Evolutionary conservation across 169 alveolate genomes (phyloP), one percentile per base, ranked within the genome.

Genomic region (Babesia divergens): DNA sequence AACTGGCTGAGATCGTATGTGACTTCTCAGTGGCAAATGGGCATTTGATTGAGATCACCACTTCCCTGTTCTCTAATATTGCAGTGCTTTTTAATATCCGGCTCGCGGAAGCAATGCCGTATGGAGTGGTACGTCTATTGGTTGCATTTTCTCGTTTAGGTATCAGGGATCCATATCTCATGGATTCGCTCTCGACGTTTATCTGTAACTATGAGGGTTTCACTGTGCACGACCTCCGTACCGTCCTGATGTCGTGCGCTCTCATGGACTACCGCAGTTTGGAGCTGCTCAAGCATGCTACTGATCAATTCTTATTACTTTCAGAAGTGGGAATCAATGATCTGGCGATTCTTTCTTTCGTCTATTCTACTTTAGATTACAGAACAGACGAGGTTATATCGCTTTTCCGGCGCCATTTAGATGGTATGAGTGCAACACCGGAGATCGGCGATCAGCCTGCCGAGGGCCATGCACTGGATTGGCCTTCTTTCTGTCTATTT

Each of bases 61-160:
- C 65, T 13, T 6, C 22, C 24, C 55, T 77, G 51, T 77, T 67
- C 40, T 66, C 82, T 22, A 77, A 77, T 49, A 65, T 77, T n/a
- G 55, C 68, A 24, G 51, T 77, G 6, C 14, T 62, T 38, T 77
- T 77, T 24, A 65, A 77, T 38, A 29, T 77, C 37, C 71, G 86
- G 9, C 68, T 77, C 28, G 86, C 86, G 44, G 86, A 77, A 46
- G 81, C 86, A 18, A 3, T 42, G 24, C 82, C 84, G 14, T 54
- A 43, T 24, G 75, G 65, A 14, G 66, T 77, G 14, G 82, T 77
- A 2, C 32, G 67, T 28, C 22, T 77, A 24, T 34, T 64, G 66
- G 74, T 66, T 11, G 43, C 86, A n/a, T 77, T 67, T 67, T 77
- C 86, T 5, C 71, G 62, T 40, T 16, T 77, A 8, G 86, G 86